Evolutionary conservation across 768 basidiomycete genomes (phyloP).

Genomic region (Suillus alpinus): DNA sequence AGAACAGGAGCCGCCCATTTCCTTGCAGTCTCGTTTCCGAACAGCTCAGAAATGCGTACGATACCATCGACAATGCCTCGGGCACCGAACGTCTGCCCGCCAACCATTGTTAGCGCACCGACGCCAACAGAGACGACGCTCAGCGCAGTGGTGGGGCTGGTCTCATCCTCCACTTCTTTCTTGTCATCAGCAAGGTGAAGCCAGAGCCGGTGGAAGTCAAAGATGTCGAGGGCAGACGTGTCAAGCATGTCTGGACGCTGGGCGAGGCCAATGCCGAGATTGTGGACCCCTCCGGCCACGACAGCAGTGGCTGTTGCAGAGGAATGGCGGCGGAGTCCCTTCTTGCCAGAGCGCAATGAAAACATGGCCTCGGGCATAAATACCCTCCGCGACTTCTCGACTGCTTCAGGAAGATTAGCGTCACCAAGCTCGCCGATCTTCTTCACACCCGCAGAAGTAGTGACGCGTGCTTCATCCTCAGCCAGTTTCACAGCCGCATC

Average conservation of each 20-base stretch:
- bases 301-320: slow-evolving; percentile 44
- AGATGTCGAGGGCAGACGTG: slow-evolving; percentile 78
- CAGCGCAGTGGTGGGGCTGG: slow-evolving; percentile 58
- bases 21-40: slow-evolving; percentile 76
- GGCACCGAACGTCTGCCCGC: slow-evolving; percentile 76
- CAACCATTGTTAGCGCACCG: slow-evolving; percentile 87
- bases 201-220: slow-evolving; percentile 81
- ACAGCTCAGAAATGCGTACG: slow-evolving; percentile 70
- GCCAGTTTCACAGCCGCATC: slow-evolving; percentile 77
- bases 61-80: slow-evolving; percentile 76
- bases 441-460: slow-evolving; percentile 64
- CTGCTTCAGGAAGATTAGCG: slow-evolving; percentile 72
- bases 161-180: slow-evolving; percentile 28
- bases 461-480: slow-evolving; percentile 77
- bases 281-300: slow-evolving; percentile 74
- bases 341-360: slow-evolving; percentile 48
- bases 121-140: slow-evolving; percentile 74
- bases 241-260: slow-evolving; percentile 76
- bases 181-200: slow-evolving; percentile 60
- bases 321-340: slow-evolving; percentile 35
- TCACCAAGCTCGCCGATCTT: slow-evolving; percentile 70
- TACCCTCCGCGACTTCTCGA: slow-evolving; percentile 76
- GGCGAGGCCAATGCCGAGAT: slow-evolving; percentile 81
- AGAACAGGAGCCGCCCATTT: slow-evolving; percentile 87
- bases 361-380: slow-evolving; percentile 99